These are phyloP conservation scores for Daedalea quercina DNA, from an alignment of 768 basidiomycete genomes.

Conservation along the genomic window DNA sequence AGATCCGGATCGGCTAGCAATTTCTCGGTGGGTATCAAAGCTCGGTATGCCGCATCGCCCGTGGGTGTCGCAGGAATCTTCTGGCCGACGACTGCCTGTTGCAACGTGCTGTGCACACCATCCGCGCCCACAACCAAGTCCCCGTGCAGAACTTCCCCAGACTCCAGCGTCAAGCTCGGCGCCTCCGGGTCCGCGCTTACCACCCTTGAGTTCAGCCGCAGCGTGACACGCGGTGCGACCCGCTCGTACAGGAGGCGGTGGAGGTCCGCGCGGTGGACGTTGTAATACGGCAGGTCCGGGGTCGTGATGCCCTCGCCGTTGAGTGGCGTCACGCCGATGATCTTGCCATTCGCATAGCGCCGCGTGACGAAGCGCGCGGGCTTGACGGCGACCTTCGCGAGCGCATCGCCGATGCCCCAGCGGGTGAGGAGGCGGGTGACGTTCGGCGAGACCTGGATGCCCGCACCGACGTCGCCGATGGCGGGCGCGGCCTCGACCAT, in stretches of 20 bases:
- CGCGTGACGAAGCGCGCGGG: conserved; percentile 34
- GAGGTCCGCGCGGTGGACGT: conserved; percentile 38
- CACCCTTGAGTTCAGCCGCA: conserved; percentile 29
- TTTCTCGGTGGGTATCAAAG: conserved; percentile 37
- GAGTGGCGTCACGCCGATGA: conserved; percentile 14
- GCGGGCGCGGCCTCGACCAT: conserved; percentile 31
- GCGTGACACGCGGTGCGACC: conserved; percentile 22
- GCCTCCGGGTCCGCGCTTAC: conserved; percentile 23
- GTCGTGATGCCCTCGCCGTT: neutral
- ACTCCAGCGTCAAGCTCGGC: conserved; percentile 28
- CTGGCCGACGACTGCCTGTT: conserved; percentile 41
- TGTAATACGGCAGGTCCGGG: conserved; percentile 27
- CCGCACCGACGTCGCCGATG: conserved; percentile 36
- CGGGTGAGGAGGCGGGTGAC: conserved; percentile 28
- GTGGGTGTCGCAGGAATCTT: conserved; percentile 41
- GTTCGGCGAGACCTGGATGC: conserved; percentile 38
- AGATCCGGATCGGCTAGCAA: conserved; percentile 49
- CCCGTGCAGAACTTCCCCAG: conserved; percentile 29
- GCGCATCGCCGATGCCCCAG: conserved; percentile 31
- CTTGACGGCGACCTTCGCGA: conserved; percentile 26
- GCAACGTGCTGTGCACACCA: conserved; percentile 42
- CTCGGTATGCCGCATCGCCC: conserved; percentile 59
- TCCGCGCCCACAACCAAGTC: conserved; percentile 34
- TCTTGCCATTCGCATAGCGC: conserved; percentile 29
- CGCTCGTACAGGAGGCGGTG: conserved; percentile 33